A percentile compares a stretch with the other conserved stretches of the same genome.
phyloP scores from a whole-genome alignment of 163 green algal species.

The Scenedesmus sp. region DNA sequence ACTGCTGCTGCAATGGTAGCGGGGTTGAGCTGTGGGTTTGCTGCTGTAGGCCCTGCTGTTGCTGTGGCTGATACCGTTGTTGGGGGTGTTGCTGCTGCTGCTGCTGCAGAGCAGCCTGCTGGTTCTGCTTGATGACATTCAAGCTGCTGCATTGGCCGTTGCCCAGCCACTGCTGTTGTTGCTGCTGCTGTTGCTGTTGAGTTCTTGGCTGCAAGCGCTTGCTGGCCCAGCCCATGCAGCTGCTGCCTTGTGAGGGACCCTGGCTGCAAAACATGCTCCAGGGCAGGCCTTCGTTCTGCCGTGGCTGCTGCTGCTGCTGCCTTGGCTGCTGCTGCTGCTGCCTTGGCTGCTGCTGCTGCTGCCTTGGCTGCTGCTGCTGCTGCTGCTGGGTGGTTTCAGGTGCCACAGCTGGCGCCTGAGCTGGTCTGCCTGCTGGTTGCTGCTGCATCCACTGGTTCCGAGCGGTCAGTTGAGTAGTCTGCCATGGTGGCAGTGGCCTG shows the following conservation, averaged over 20 bases:
- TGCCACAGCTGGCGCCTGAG: not conserved
- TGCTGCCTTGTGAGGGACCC: not conserved
- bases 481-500: not conserved
- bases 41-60: not conserved
- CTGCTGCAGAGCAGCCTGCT: not conserved
- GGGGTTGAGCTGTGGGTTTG: not conserved
- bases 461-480: not conserved
- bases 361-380: not conserved
- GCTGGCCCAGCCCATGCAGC: slow-evolving; percentile 20
- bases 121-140: not conserved
- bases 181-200: slow-evolving; percentile 21
- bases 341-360: not conserved
- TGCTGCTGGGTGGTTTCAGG: not conserved
- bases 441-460: not conserved
- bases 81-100: not conserved
- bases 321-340: not conserved
- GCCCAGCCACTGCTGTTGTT: not conserved
- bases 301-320: not conserved
- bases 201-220: slow-evolving; percentile 6
- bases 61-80: not conserved
- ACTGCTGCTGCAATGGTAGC: not conserved
- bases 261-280: slow-evolving; percentile 22
- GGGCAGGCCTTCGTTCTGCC: not conserved
- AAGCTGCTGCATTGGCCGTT: slow-evolving; percentile 12
- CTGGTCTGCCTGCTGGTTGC: not conserved